phyloP scores from a whole-genome alignment of 2,329 filamentous ascomycete genomes.

The Aspergillus clavatus region DNA sequence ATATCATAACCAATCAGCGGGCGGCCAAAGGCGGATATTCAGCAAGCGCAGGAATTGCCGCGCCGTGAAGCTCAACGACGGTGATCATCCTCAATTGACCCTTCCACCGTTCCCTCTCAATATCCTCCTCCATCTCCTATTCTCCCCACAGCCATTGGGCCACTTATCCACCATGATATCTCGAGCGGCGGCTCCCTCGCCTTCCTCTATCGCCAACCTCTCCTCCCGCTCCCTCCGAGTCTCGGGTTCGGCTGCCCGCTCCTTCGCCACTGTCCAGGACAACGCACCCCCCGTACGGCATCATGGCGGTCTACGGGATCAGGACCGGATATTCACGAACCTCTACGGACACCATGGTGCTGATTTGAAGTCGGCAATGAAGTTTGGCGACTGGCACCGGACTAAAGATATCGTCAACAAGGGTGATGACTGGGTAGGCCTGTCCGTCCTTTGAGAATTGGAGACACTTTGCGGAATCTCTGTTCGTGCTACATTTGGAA shows the following conservation, averaged over 20 bases:
- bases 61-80: constrained; percentile 24
- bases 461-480: constrained; percentile 1
- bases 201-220: constrained; percentile 38
- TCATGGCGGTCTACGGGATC: constrained; percentile 86
- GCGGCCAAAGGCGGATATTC: constrained; percentile 36
- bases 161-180: constrained; percentile 41
- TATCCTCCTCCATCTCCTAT: constrained; percentile 21
- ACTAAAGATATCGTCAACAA: constrained; percentile 98
- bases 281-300: constrained; percentile 54
- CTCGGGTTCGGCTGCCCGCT: constrained; percentile 48
- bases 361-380: constrained; percentile 89
- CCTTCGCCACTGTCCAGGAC: constrained; percentile 78
- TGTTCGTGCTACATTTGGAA: neutral
- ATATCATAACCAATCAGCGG: constrained; percentile 28
- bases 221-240: constrained; percentile 40
- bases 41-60: constrained; percentile 37
- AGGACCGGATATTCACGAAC: constrained; percentile 99
- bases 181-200: constrained; percentile 42
- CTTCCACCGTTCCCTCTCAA: constrained; percentile 19
- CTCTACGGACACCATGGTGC: constrained; percentile 89
- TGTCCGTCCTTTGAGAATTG: constrained; percentile 13
- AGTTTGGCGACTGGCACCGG: constrained; percentile 99
- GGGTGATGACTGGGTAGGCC: constrained; percentile 81
- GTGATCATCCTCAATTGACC: constrained; percentile 14
- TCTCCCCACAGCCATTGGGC: constrained; percentile 30